phyloP scores from a whole-genome alignment of 176 grass and related monocot species.

The Carex scoparia region DNA sequence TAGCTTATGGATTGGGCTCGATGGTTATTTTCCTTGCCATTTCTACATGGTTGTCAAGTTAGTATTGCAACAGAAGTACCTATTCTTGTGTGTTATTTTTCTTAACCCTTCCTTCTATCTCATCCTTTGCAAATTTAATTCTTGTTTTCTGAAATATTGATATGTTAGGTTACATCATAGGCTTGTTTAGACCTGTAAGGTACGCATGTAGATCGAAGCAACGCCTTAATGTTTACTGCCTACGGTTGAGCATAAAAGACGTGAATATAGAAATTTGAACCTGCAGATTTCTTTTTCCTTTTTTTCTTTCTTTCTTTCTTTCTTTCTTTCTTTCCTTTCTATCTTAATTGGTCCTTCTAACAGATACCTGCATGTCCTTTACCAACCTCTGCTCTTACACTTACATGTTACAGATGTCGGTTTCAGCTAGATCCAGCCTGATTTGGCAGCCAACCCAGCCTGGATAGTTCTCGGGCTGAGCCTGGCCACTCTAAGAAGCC shows the following conservation, averaged over 20 bases:
- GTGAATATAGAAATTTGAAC: background rate
- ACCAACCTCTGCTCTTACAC: background rate
- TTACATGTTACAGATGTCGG: background rate
- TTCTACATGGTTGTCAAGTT: slow-evolving; percentile 80
- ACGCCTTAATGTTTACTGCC: background rate
- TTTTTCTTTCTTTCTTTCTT: background rate
- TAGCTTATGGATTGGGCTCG: slow-evolving; percentile 60
- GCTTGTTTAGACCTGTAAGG: background rate
- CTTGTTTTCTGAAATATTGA: background rate
- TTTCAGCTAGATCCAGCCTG: background rate
- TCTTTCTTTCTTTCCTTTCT: background rate
- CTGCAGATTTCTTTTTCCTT: background rate
- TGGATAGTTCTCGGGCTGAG: background rate
- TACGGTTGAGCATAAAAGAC: background rate
- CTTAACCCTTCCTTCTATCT: background rate
- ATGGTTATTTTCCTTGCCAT: slow-evolving; percentile 69
- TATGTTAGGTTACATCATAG: background rate
- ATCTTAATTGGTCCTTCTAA: background rate
- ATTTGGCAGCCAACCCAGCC: background rate
- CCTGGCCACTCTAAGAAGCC: background rate
- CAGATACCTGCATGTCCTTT: background rate
- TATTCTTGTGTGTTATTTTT: background rate
- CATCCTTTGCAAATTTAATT: background rate
- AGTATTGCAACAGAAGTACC: slow-evolving; percentile 6
- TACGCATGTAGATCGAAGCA: background rate